A percentile compares a stretch with the other conserved stretches of the same genome.
Evolutionary conservation across 768 basidiomycete genomes (phyloP).

Genomic region (Trametes elegans): DNA sequence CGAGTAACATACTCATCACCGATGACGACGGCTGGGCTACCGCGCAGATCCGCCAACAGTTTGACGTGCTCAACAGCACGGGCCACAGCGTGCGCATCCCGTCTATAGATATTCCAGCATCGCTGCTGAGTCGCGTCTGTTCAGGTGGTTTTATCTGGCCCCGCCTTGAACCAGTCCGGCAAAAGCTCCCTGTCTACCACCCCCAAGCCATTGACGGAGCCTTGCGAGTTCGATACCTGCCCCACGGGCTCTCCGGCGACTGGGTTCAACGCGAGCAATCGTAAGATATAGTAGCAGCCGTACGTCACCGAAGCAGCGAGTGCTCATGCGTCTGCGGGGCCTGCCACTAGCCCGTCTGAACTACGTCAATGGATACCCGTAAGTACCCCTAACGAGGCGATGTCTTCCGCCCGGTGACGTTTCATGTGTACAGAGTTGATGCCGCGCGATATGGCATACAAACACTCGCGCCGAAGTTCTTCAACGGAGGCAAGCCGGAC

Average conservation of each 20-base stretch:
- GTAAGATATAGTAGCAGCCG: conserved; percentile 13
- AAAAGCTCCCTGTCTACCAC: conserved; percentile 30
- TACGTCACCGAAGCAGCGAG: neutral
- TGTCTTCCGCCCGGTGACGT: too few species aligned
- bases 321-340: neutral
- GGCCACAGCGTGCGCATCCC: conserved; percentile 26
- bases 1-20: conserved; percentile 25
- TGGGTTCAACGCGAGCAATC: conserved; percentile 29
- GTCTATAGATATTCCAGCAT: too few species aligned
- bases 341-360: conserved; percentile 28
- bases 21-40: conserved; percentile 36
- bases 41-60: conserved; percentile 31
- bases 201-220: conserved; percentile 26
- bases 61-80: conserved; percentile 24
- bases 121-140: too few species aligned
- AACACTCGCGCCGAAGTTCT: conserved; percentile 42
- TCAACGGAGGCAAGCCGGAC: conserved; percentile 36
- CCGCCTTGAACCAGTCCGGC: conserved; percentile 35
- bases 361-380: conserved; percentile 38
- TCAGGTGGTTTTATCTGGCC: conserved; percentile 33
- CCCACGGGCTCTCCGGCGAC: conserved; percentile 32
- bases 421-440: conserved; percentile 23
- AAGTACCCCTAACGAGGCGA: too few species aligned
- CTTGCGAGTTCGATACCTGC: conserved; percentile 35
- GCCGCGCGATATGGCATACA: conserved; percentile 41